Conservation (phyloP, 208 protist species). For the Lotmaria passim region DNA sequence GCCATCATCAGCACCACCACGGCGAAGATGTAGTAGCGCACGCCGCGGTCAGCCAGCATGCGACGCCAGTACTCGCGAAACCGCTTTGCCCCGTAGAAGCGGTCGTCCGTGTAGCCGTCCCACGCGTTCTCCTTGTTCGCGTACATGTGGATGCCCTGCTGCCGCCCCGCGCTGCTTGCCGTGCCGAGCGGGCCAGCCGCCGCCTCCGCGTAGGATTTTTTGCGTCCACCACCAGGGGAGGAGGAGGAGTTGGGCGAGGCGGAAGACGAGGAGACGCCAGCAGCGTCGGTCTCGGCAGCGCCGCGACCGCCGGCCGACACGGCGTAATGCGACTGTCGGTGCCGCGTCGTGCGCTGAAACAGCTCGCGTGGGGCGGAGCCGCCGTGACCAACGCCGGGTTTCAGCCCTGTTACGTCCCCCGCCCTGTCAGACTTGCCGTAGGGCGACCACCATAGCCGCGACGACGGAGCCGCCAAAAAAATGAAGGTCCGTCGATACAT, state of each 20-base stretch:
- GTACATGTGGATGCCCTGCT: conserved; percentile 80
- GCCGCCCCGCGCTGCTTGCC: conserved; percentile 10
- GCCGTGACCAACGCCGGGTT: conserved; percentile 17
- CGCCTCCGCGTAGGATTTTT: conserved; percentile 35
- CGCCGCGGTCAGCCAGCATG: conserved; percentile 69
- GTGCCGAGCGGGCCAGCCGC: conserved; percentile 38
- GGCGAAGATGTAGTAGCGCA: conserved; percentile 81
- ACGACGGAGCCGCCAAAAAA: conserved; percentile 3
- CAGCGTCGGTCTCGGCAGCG: background rate
- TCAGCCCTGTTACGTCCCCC: conserved; percentile 22
- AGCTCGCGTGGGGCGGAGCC: conserved; percentile 30
- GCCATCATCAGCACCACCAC: conserved; percentile 60
- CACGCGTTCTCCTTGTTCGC: conserved; percentile 90
- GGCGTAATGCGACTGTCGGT: conserved; percentile 34
- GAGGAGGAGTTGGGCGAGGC: background rate
- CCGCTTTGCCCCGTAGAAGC: conserved; percentile 82
- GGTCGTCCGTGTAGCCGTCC: conserved; percentile 82
- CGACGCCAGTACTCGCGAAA: conserved; percentile 77
- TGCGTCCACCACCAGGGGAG: background rate
- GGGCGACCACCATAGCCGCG: conserved; percentile 26
- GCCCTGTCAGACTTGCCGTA: conserved; percentile 28
- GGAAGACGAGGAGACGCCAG: background rate
- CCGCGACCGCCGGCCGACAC: conserved; percentile 26
- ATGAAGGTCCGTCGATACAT: conserved; percentile 26
- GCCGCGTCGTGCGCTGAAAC: conserved; percentile 31